phyloP scores from a whole-genome alignment of 2,329 filamentous ascomycete species.

The Cladosporium sp. region DNA sequence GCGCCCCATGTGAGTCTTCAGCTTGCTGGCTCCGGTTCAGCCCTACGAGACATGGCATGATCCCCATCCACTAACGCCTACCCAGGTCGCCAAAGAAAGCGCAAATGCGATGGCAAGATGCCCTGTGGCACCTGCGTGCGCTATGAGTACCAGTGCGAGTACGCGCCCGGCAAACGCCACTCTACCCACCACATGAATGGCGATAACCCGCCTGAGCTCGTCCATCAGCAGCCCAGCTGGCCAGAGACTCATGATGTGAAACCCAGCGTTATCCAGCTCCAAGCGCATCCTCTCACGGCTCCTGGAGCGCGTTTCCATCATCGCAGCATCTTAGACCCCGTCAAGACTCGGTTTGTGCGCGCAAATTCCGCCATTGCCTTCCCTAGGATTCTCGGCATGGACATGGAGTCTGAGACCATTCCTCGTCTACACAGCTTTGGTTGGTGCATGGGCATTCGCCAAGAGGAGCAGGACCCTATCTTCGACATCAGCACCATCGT shows the following conservation, averaged over 20 bases:
- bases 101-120: constrained; percentile 34
- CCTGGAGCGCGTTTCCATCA: constrained; percentile 39
- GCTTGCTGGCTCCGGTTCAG: constrained; percentile 17
- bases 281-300: constrained; percentile 37
- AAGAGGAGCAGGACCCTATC: constrained; percentile 29
- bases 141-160: constrained; percentile 39
- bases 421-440: constrained; percentile 57
- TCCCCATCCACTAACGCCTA: neutral
- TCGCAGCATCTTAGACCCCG: constrained; percentile 37
- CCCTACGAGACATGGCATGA: constrained; percentile 12
- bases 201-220: constrained; percentile 27
- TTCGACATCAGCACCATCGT: constrained; percentile 32
- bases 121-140: constrained; percentile 38
- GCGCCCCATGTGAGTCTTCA: constrained; percentile 36
- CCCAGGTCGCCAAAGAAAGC: constrained; percentile 19
- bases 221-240: constrained; percentile 25
- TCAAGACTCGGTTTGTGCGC: constrained; percentile 38
- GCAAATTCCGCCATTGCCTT: constrained; percentile 54
- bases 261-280: constrained; percentile 31
- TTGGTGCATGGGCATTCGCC: constrained; percentile 48
- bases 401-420: constrained; percentile 55
- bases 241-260: constrained; percentile 26
- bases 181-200: constrained; percentile 28
- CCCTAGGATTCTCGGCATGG: constrained; percentile 54
- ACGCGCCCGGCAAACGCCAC: constrained; percentile 31